phyloP scores from a whole-genome alignment of 805 yeast genomes.

The Yamadazyma endophytica region DNA sequence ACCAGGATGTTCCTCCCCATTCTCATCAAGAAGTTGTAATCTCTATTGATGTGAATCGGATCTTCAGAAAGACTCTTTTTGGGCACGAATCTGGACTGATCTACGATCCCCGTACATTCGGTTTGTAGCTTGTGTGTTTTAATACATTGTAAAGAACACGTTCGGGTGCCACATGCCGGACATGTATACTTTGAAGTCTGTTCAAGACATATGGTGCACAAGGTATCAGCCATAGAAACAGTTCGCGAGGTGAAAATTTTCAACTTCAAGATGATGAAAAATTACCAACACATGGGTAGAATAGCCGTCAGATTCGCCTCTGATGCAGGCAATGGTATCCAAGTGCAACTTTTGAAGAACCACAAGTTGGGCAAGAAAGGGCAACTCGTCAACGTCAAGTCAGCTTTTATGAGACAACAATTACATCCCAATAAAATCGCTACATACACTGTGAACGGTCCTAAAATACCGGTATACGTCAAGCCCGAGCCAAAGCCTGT shows the following conservation, averaged over 20 bases:
- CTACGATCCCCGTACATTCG: slow-evolving; percentile 64
- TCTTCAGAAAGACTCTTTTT: slow-evolving; percentile 39
- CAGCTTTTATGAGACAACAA: slow-evolving; percentile 78
- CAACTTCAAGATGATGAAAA: too few species aligned
- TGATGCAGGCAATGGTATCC: background rate
- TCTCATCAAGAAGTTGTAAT: slow-evolving; percentile 67
- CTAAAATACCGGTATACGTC: slow-evolving; percentile 41
- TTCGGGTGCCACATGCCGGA: slow-evolving; percentile 65
- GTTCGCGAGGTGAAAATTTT: too few species aligned
- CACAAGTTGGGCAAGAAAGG: slow-evolving; percentile 57
- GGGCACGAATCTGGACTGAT: slow-evolving; percentile 55
- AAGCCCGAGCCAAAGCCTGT: too few species aligned
- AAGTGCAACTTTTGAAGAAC: slow-evolving; percentile 4
- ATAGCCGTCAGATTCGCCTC: background rate
- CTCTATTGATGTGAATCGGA: slow-evolving; percentile 62
- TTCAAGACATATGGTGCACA: slow-evolving; percentile 33
- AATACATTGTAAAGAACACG: slow-evolving; percentile 73
- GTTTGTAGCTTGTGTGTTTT: slow-evolving; percentile 60
- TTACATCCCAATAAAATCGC: slow-evolving; percentile 74
- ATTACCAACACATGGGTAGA: too few species aligned
- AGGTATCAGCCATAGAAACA: slow-evolving; percentile 2
- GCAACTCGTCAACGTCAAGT: slow-evolving; percentile 68
- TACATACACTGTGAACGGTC: slow-evolving; percentile 48
- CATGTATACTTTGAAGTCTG: slow-evolving; percentile 62
- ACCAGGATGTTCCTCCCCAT: slow-evolving; percentile 59